A percentile compares a stretch with the other conserved stretches of the same genome.
Evolutionary conservation across 345 rosid genomes (phyloP).

Genomic region (Hibiscus trionum): DNA sequence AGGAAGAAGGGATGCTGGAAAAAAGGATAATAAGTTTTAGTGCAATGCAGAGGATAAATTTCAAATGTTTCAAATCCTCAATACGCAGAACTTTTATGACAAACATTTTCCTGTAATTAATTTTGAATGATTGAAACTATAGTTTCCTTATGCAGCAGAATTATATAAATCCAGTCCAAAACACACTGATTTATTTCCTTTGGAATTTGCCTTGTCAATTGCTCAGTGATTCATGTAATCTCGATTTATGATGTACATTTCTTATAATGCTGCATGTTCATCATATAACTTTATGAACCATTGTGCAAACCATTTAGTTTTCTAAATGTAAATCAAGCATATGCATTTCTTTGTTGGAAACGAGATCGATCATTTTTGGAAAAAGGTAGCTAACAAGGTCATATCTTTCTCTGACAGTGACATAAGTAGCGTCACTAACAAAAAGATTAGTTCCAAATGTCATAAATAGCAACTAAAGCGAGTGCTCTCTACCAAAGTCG

Average conservation of each 20-base stretch:
- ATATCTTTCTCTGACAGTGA: neutral
- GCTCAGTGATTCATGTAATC: neutral
- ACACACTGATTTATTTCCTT: neutral
- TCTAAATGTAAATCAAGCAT: neutral
- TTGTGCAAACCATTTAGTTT: neutral
- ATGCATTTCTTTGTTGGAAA: slow-evolving; percentile 3
- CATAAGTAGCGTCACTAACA: no score
- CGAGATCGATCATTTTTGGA: no score
- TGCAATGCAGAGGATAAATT: slow-evolving; percentile 1
- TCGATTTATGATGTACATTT: neutral
- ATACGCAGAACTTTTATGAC: neutral
- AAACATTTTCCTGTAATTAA: neutral
- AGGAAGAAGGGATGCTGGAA: neutral
- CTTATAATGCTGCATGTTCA: neutral
- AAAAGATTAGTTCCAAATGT: neutral
- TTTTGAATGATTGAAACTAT: neutral
- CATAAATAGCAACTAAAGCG: neutral
- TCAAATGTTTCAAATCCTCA: neutral
- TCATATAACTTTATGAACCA: neutral
- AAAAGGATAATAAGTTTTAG: neutral
- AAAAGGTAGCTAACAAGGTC: neutral
- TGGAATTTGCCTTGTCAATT: neutral
- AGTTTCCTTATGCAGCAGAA: neutral
- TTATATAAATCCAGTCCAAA: neutral
- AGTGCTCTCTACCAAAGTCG: neutral